Percentiles rank a stretch among this genome's conserved stretches.
Evolutionary conservation across 1,284 basidiomycete species (phyloP).

Genomic region (Moniliella sp.): DNA sequence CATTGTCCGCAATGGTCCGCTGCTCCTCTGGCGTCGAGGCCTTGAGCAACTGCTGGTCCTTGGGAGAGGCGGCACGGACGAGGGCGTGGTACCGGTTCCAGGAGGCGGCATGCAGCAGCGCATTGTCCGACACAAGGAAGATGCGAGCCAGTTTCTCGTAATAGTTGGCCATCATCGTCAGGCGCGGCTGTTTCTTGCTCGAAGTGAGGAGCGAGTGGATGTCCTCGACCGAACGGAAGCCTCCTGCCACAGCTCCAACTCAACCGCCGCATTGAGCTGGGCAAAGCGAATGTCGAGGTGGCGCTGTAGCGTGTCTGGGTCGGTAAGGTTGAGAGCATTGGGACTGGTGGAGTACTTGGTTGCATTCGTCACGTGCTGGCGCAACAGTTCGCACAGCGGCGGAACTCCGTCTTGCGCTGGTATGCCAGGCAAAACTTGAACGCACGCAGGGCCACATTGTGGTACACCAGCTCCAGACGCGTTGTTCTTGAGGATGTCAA

Average conservation of each 20-base stretch:
- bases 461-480: conserved; percentile 81
- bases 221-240: conserved; percentile 93
- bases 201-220: conserved; percentile 84
- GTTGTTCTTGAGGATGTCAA: conserved; percentile 94
- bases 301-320: conserved; percentile 83
- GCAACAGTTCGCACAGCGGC: conserved; percentile 88
- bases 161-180: conserved; percentile 95
- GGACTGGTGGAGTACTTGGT: conserved; percentile 86
- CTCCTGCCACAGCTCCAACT: conserved; percentile 97
- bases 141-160: conserved; percentile 95
- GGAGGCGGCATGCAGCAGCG: conserved; percentile 86
- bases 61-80: conserved; percentile 20
- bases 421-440: conserved; percentile 90
- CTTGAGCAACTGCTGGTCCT: too few relatives aligned
- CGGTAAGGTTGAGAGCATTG: conserved; percentile 89
- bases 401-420: conserved; percentile 87
- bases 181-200: conserved; percentile 66
- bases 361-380: conserved; percentile 79
- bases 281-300: conserved; percentile 94
- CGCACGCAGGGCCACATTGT: conserved; percentile 93
- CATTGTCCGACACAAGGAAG: conserved; percentile 62
- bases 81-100: conserved; percentile 56
- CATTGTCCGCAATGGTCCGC: conserved; percentile 64
- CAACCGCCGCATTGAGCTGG: conserved; percentile 89
- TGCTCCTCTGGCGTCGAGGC: too few relatives aligned